Conservation (phyloP, 2,329 filamentous ascomycete genomes). For the Trichoderma sp. region DNA sequence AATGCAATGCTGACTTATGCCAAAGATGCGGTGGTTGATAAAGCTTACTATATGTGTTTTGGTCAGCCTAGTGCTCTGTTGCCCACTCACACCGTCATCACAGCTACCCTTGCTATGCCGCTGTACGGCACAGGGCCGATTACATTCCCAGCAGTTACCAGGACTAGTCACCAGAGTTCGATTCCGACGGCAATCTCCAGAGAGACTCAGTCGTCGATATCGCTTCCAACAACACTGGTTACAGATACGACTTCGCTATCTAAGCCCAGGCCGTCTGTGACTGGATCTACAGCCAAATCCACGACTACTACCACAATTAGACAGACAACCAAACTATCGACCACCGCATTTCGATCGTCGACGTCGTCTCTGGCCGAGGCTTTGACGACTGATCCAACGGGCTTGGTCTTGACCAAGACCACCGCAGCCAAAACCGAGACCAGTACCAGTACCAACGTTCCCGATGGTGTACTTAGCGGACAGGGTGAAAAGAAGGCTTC, state of each 20-base stretch:
- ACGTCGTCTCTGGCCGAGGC: neutral
- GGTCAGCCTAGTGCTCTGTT: constrained; percentile 53
- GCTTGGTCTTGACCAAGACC: constrained; percentile 11
- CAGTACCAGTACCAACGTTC: constrained; percentile 22
- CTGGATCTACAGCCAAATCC: neutral
- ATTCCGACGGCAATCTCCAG: constrained; percentile 8
- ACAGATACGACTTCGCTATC: constrained; percentile 35
- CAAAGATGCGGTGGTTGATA: constrained; percentile 48
- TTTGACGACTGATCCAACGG: constrained; percentile 1
- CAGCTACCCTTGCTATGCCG: constrained; percentile 51
- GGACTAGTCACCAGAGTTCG: neutral
- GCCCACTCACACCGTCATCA: constrained; percentile 62
- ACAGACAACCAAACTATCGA: neutral
- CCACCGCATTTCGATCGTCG: neutral
- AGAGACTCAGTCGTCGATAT: constrained; percentile 4
- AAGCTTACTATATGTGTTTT: constrained; percentile 63
- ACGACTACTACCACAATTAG: neutral
- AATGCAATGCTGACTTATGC: constrained; percentile 30
- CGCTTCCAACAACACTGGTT: constrained; percentile 38
- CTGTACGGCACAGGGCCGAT: constrained; percentile 21
- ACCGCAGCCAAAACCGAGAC: constrained; percentile 8
- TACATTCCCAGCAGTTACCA: constrained; percentile 22
- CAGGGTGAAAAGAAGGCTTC: constrained; percentile 4
- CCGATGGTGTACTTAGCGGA: neutral
- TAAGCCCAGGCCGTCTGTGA: constrained; percentile 16